Evolutionary conservation across 2,329 filamentous ascomycete genomes (phyloP), one percentile per base, ranked within the genome.

Genomic region (Venturia pyrina): DNA sequence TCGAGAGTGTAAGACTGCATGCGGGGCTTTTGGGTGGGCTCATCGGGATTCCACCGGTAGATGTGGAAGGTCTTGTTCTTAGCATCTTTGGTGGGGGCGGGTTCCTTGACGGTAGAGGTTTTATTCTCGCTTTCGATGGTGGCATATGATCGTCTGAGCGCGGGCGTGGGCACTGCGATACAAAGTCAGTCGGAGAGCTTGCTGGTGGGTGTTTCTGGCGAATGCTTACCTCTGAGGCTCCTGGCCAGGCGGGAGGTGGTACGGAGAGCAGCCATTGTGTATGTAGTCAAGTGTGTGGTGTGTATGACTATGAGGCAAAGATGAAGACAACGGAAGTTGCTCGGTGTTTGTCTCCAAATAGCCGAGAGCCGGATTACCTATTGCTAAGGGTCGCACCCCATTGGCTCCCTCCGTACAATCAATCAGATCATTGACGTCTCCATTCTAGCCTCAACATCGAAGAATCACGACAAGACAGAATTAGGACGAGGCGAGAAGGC

Each of bases 1-100:
- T 99, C 95, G 74, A 99, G 83, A 44, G 90, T 90, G 82, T 98
- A 99, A 71, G 85, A 86, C 83, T 99, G 92, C 90, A 99, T 96
- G 78, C 83, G 85, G 68, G 95, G 95, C 87, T 99, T 99, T 79
- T 90, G 88, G 74, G 87, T 87, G 67, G 95, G 95, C 76, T 88
- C 85, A 76, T 98, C 95, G 68, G 95, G 95, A 78, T 96, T 96
- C 95, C 95, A 99, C 78, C 95, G 87, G 87, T 99, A 99, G 83
- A 99, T 89, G 79, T 96, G 89, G 86, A 99, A 99, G 63, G 89
- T 92, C 88, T 97, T 98, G 81, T 90, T 87, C 72, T 83, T 84
- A 59, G 86, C 78, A 67, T 83, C 78, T 70, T 82, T 77, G 69
- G 79, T 81, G 64, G 81, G 75, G 73, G 82, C 83, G 66, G 89